Evolutionary conservation across 352 stramenopile genomes (phyloP).

Genomic region (Pythium aquatile): DNA sequence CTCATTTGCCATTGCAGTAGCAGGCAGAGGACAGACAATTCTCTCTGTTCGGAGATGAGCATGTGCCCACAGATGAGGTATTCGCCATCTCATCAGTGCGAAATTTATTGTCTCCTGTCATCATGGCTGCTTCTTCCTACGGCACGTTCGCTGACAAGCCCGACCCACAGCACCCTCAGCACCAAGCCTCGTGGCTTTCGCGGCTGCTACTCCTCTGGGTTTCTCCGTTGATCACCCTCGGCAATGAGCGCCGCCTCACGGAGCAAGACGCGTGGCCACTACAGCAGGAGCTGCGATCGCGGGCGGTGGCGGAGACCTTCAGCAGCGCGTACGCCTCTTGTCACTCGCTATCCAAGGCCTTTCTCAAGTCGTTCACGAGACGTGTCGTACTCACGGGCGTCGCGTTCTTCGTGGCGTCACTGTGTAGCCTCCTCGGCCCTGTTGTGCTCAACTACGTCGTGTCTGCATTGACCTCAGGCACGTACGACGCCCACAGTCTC

Average conservation of each 20-base stretch:
- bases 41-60: too few species aligned
- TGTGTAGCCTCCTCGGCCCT: conserved; percentile 40
- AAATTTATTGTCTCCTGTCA: neutral
- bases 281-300: conserved; percentile 25
- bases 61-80: too few species aligned
- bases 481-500: conserved; percentile 11
- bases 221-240: conserved; percentile 39
- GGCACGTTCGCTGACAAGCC: neutral
- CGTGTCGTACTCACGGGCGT: conserved; percentile 34
- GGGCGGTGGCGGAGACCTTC: conserved; percentile 23
- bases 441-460: conserved; percentile 39
- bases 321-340: conserved; percentile 22
- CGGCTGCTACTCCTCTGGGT: conserved; percentile 47
- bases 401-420: conserved; percentile 36
- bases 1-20: too few species aligned
- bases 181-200: conserved; percentile 21
- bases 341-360: conserved; percentile 32
- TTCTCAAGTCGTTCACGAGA: conserved; percentile 29
- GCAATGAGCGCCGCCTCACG: conserved; percentile 40
- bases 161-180: neutral
- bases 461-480: conserved; percentile 25
- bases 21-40: too few species aligned
- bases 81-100: neutral
- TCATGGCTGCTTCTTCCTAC: neutral
- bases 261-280: conserved; percentile 42